Conservation (phyloP, 2,329 filamentous ascomycete species). For the Aspergillus sp. region DNA sequence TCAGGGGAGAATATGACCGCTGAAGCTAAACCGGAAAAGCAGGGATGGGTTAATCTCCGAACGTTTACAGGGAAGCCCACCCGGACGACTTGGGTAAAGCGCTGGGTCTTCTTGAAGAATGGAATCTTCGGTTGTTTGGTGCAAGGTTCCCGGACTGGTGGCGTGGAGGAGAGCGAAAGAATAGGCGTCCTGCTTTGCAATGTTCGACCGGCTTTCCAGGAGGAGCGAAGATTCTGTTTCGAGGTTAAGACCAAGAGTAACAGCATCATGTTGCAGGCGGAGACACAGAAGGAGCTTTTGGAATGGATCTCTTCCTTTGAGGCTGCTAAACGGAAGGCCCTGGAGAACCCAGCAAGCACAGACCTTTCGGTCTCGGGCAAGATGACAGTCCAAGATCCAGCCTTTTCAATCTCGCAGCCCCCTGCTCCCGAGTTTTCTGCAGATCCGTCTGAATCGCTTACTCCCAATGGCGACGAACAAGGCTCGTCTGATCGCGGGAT, state of each 20-base stretch:
- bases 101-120: slow-evolving; percentile 94
- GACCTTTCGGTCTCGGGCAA: slow-evolving; percentile 40
- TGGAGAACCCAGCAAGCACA: slow-evolving; percentile 62
- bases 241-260: slow-evolving; percentile 97
- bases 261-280: slow-evolving; percentile 81
- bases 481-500: slow-evolving; percentile 55
- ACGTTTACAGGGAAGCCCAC: slow-evolving; percentile 81
- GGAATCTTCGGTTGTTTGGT: slow-evolving; percentile 94
- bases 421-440: slow-evolving; percentile 86
- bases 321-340: slow-evolving; percentile 82
- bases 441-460: slow-evolving; percentile 62
- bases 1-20: slow-evolving; percentile 53
- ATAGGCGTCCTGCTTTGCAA: slow-evolving; percentile 93
- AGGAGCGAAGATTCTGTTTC: slow-evolving; percentile 94
- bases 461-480: slow-evolving; percentile 49
- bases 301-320: slow-evolving; percentile 95
- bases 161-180: slow-evolving; percentile 91
- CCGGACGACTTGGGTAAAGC: slow-evolving; percentile 77
- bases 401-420: slow-evolving; percentile 87
- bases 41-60: slow-evolving; percentile 86
- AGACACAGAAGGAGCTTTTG: slow-evolving; percentile 84
- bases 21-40: slow-evolving; percentile 62
- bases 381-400: slow-evolving; percentile 53
- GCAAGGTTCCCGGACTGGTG: slow-evolving; percentile 68
- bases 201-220: slow-evolving; percentile 80